Base-by-base conservation (phyloP, 352 stramenopile genomes). In the Pythium dissimile region DNA sequence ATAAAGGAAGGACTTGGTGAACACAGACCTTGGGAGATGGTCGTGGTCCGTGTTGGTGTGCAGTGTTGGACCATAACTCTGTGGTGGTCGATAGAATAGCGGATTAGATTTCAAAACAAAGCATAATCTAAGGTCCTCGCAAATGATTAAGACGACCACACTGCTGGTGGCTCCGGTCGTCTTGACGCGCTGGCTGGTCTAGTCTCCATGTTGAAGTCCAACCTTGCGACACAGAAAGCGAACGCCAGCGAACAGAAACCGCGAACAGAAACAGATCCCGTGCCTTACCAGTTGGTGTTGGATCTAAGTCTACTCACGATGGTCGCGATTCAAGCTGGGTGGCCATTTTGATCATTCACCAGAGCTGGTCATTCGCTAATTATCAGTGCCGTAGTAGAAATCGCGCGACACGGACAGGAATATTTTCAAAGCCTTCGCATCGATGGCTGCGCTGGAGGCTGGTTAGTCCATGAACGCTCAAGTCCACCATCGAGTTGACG, bases 351-450 rank as follows among this genome's bases (percentile, higher is more conserved):
- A 34, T 11, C 15, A 34, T 31, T 18, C 12, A 42, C 12, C 39
- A 42, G 10, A 49, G 38, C 20, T 27, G 38, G 39, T 49, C 38
- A 10, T 49, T 58, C 5, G 8, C 20, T 2, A 13, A 44, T n/a
- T 48, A 13, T 13, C 37, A n/a, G n/a, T n/a, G n/a, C n/a, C 21
- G 35, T 9, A 20, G 26, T 13, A 60, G 24, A 21, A 66, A 66
- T 26, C 34, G 21, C 11, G 54, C 13, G 8, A 66, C 47, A 1
- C 48, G 50, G 18, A 59, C 35, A 16, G 58, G 58, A n/a, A 66
- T 66, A 11, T 54, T 54, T 1, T 52, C 58, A 27, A 66, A 66
- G 24, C 58, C 44, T 11, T 55, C 10, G 18, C 58, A 66, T 9
- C 34, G 15, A n/a, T 30, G 50, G 26, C 20, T 51, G 15, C 50